Base-by-base conservation (phyloP, 1,284 basidiomycete species). In the Vanrija sp. region DNA sequence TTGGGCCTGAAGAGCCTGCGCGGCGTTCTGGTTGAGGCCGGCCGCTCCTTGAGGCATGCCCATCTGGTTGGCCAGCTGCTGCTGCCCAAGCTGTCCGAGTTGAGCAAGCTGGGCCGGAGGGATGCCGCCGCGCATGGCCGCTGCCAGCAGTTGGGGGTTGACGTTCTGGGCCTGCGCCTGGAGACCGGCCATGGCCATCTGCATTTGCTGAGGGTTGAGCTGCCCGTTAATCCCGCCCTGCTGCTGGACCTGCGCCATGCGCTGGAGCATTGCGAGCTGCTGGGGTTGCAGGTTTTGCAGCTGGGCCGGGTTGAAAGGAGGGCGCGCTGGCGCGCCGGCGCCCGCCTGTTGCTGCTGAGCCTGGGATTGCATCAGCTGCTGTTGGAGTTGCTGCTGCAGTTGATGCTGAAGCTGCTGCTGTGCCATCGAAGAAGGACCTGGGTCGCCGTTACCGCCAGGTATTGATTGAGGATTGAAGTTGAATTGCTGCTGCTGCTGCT, bases 341-440 rank as follows among this genome's bases (percentile, higher is more conserved):
- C 31, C 47, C 38, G 18, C 43, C 35, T 39, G 55, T 18, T 48
- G 39, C 41, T 64, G 60, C 24, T 43, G 41, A 15, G 12, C 18
- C 12, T 42, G 43, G 10, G 43, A 36, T 44, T 49, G 49, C 15
- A 49, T 42, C n/a, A 50, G 23, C 49, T 51, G 52, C 37, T 53
- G 56, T 22, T 44, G 47, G 38, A 53, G 42, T 23, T 52, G 53
- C 31, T 55, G 22, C 27, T 59, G 42, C 16, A 44, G 49, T 23
- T 50, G 49, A 8, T 49, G 41, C 19, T 49, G 35, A 36, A 47
- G 12, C 23, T 49, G 48, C 20, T 49, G 55, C 44, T 45, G 51
- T 5, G 62, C 57, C 56, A 66, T 59, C 27, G 65, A 63, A 2
- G 60, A 61, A 6, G 64, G 64, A 12, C 66, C 66, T n/a, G 66